These are phyloP conservation scores for Cercospora canescens DNA, from an alignment of 2,329 filamentous ascomycete genomes.

Conservation along the genomic window DNA sequence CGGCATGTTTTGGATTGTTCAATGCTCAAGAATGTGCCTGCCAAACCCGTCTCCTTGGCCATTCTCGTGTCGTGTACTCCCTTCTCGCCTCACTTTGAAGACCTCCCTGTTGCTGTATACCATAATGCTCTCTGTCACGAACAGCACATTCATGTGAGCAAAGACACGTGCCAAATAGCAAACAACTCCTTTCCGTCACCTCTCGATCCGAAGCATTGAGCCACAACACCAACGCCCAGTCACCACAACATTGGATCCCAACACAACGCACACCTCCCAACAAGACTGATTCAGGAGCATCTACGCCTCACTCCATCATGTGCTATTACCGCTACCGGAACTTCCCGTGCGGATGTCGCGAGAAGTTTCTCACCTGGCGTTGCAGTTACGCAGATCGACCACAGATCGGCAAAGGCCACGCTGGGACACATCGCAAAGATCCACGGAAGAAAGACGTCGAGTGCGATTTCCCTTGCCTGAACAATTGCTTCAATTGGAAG, in stretches of 20 bases:
- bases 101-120: neutral
- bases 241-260: neutral
- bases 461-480: neutral
- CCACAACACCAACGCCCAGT: neutral
- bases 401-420: slow-evolving; percentile 7
- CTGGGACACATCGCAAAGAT: slow-evolving; percentile 5
- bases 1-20: no score
- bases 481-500: slow-evolving; percentile 3
- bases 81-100: neutral
- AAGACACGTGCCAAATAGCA: neutral
- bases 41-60: neutral
- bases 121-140: neutral
- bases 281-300: neutral
- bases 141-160: slow-evolving; percentile 5
- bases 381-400: slow-evolving; percentile 11
- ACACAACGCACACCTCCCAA: slow-evolving; percentile 2
- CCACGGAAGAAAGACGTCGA: slow-evolving; percentile 1
- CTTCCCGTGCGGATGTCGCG: slow-evolving; percentile 13
- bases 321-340: slow-evolving; percentile 14
- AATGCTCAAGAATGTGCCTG: neutral
- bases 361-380: slow-evolving; percentile 9
- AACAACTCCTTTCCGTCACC: neutral
- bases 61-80: neutral
- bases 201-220: neutral
- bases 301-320: slow-evolving; percentile 3